A percentile compares a stretch with the other conserved stretches of the same genome.
Evolutionary conservation across 2,329 filamentous ascomycete species (phyloP).

Genomic region (Ceratocystis smalleyi): DNA sequence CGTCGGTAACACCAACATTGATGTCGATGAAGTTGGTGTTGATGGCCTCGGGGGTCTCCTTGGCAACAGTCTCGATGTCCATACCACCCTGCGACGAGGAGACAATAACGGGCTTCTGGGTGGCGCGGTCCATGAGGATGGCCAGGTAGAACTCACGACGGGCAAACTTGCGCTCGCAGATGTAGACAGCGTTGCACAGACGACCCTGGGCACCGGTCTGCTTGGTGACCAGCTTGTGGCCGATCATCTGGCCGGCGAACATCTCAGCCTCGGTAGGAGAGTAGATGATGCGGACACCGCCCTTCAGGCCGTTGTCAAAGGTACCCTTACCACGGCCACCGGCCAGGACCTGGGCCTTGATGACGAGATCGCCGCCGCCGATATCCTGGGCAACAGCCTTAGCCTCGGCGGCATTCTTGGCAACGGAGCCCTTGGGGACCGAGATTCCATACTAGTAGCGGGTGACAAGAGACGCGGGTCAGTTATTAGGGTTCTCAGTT

Average conservation of each 20-base stretch:
- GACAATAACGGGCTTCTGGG: conserved; percentile 86
- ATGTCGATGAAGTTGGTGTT: conserved; percentile 88
- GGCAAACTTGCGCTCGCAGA: conserved; percentile 98
- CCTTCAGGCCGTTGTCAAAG: conserved; percentile 98
- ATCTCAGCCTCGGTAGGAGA: conserved; percentile 92
- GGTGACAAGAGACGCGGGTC: conserved; percentile 12
- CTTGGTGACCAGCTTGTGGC: conserved; percentile 98
- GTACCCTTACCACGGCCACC: conserved; percentile 94
- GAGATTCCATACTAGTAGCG: conserved; percentile 70
- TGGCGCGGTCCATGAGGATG: conserved; percentile 90
- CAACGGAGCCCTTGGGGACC: conserved; percentile 79
- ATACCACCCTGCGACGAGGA: conserved; percentile 97
- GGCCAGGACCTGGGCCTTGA: conserved; percentile 97
- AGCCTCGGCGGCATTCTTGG: conserved; percentile 69
- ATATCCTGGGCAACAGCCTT: conserved; percentile 83
- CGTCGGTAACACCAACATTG: conserved; percentile 85
- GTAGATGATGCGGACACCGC: conserved; percentile 96
- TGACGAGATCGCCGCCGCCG: conserved; percentile 91
- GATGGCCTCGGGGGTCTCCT: conserved; percentile 94
- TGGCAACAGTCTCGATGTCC: conserved; percentile 97
- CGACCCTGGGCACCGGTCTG: conserved; percentile 89
- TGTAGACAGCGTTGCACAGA: conserved; percentile 94
- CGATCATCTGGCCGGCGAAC: conserved; percentile 98
- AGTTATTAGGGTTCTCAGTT: background rate
- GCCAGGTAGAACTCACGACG: conserved; percentile 98